These are phyloP conservation scores for Penicillium palitans DNA, from an alignment of 2,329 filamentous ascomycete genomes.

Conservation along the genomic window DNA sequence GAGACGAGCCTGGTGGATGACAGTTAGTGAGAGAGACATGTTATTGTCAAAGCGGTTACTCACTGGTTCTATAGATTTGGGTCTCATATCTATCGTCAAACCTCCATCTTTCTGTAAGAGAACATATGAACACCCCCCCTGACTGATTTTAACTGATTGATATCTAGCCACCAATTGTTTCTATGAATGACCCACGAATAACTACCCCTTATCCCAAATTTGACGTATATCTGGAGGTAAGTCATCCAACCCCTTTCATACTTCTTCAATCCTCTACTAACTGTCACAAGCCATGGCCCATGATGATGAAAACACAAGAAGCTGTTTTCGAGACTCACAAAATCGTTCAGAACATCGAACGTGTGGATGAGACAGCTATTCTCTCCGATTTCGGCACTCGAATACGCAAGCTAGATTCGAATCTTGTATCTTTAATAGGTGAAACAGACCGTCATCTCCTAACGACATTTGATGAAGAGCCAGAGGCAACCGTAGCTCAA, in stretches of 20 bases:
- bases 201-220: slow-evolving; percentile 27
- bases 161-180: slow-evolving; percentile 24
- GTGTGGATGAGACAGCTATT: not conserved
- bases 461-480: slow-evolving; percentile 13
- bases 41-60: not conserved
- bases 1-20: slow-evolving; percentile 30
- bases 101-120: slow-evolving; percentile 19
- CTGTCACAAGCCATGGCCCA: slow-evolving; percentile 22
- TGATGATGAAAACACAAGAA: slow-evolving; percentile 24
- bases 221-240: slow-evolving; percentile 21
- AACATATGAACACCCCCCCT: too few relatives aligned
- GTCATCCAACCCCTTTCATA: not conserved
- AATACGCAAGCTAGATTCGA: slow-evolving; percentile 17
- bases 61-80: slow-evolving; percentile 17
- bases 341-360: slow-evolving; percentile 19
- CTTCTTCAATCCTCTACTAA: not conserved
- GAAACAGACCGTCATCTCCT: slow-evolving; percentile 20
- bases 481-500: slow-evolving; percentile 18
- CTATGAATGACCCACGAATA: slow-evolving; percentile 23
- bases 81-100: slow-evolving; percentile 23
- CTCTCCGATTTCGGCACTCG: slow-evolving; percentile 6
- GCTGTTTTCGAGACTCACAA: slow-evolving; percentile 16
- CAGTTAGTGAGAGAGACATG: slow-evolving; percentile 14
- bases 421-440: slow-evolving; percentile 11
- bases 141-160: not conserved